Evolutionary conservation across 2,329 filamentous ascomycete species (phyloP), one percentile per base, ranked within the genome.

Genomic region (Cladosporium sp.): DNA sequence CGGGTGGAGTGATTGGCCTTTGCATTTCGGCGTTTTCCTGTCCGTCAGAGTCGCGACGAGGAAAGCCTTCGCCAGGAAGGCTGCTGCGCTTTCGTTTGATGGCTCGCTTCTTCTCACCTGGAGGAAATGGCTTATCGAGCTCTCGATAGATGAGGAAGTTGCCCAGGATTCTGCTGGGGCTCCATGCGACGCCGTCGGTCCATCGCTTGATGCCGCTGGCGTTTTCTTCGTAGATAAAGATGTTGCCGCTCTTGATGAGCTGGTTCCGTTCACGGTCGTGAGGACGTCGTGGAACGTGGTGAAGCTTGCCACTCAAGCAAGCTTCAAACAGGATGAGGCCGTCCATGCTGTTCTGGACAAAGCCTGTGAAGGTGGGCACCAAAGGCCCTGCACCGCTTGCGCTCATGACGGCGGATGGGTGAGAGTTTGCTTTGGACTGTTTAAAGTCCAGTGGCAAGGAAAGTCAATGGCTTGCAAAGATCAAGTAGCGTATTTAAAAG

Each of bases 111-210:
- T 92, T 93, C 72, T 92, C 86, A 6, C 88, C 88, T 0, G 87
- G 85, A 2, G 85, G 83, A 57, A 91, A 91, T 0, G 85, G 83
- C 60, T 85, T 82, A 55, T 86, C 80, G 38, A 94, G 77, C 66
- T 95, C 88, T 25, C 89, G 83, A 62, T 95, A 95, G 58, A 94
- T 80, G 38, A 95, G 77, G 59, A 89, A 94, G 64, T 93, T 93
- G 52, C 85, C 85, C 41, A 92, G 75, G 41, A 94, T 92, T 13
- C 86, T 84, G 67, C 85, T 94, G 0, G 91, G 91, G 59, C 88
- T 94, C 91, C 91, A 96, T 6, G 85, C 84, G 9, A 92, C 82
- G 12, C 91, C 90, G 59, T 96, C 91, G 0, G 90, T 95, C 91
- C 91, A 96, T 50, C 91, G 79, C 72, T 94, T 94, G 71, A 95